These are phyloP conservation scores for Parascedosporium putredinis DNA, from an alignment of 2,329 filamentous ascomycete species.

Conservation along the genomic window DNA sequence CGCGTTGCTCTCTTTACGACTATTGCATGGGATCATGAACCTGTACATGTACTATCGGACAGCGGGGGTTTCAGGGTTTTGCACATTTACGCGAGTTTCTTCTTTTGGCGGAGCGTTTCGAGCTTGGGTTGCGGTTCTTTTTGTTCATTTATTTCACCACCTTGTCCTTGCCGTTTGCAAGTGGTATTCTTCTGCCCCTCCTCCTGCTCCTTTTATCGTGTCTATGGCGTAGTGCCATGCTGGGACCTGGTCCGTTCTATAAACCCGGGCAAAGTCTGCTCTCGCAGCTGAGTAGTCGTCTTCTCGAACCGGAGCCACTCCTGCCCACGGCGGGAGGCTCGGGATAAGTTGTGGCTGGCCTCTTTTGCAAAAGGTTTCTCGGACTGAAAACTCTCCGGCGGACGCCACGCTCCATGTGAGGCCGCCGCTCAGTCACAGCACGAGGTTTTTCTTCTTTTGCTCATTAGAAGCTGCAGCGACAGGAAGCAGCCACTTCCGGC, in stretches of 20 bases:
- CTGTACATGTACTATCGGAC: conserved; percentile 1
- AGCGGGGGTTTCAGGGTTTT: not conserved
- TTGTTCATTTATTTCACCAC: not conserved
- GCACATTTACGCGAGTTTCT: not conserved
- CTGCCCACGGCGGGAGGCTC: no score
- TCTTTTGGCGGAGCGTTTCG: not conserved
- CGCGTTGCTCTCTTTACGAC: conserved; percentile 2
- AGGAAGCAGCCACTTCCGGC: no score
- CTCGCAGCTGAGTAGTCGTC: no score
- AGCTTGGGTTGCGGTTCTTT: not conserved
- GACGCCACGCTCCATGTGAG: no score
- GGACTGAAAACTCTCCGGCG: no score
- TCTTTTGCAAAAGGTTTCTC: no score
- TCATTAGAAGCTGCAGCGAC: no score
- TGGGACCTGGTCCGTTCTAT: not conserved
- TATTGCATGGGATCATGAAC: conserved; percentile 1
- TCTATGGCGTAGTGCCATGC: not conserved
- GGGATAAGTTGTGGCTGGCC: no score
- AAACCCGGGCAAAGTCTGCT: no score
- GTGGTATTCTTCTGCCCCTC: not conserved
- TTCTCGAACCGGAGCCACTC: no score
- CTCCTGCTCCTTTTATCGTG: not conserved
- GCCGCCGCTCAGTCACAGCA: no score
- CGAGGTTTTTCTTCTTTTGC: no score
- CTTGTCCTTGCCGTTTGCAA: not conserved